Conservation (phyloP, 208 protist species). For the Tritrichomonas musculus region DNA sequence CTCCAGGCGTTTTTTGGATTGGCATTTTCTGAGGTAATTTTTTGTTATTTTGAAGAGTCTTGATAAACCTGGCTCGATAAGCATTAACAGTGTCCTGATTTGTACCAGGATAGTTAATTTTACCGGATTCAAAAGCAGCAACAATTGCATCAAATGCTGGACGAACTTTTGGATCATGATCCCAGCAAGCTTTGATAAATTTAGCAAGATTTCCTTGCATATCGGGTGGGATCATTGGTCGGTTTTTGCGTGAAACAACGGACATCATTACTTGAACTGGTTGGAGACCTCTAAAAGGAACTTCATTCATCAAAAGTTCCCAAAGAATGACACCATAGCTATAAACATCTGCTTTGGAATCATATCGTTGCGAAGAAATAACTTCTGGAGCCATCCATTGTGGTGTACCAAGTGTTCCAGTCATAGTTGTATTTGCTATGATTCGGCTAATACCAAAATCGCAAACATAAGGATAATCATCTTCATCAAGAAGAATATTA, state of each 20-base stretch:
- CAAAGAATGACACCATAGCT: slow-evolving; percentile 53
- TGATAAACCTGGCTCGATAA: background rate
- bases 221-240: background rate
- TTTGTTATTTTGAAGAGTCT: background rate
- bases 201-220: background rate
- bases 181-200: background rate
- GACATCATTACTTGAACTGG: background rate
- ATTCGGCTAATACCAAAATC: background rate
- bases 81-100: background rate
- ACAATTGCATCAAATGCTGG: background rate
- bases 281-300: slow-evolving; percentile 33
- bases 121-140: background rate
- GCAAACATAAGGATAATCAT: background rate
- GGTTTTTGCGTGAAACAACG: background rate
- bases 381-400: slow-evolving; percentile 36
- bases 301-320: slow-evolving; percentile 49
- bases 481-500: background rate
- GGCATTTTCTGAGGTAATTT: background rate
- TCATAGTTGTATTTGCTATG: background rate
- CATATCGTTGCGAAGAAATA: slow-evolving; percentile 17
- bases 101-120: background rate
- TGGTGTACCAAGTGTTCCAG: background rate
- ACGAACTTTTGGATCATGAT: background rate
- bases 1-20: too few species aligned
- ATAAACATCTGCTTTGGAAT: slow-evolving; percentile 48